Conservation (phyloP, 2,329 filamentous ascomycete species). For the Thelonectria discophora region DNA sequence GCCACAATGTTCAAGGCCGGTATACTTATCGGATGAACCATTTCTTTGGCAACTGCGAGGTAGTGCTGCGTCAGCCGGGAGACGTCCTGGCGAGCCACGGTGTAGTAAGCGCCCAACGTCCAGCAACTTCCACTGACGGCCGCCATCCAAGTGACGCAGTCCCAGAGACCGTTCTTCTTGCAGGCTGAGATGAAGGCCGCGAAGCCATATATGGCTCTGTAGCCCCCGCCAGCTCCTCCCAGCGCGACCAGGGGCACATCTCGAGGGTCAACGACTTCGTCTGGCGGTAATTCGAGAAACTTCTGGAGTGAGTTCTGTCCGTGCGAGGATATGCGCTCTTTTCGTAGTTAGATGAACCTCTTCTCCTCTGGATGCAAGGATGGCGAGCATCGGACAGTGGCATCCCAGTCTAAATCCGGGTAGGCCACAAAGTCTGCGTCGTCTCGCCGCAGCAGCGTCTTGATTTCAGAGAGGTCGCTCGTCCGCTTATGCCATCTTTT, state of each 20-base stretch:
- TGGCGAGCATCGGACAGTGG: slow-evolving; percentile 24
- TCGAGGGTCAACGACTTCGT: slow-evolving; percentile 25
- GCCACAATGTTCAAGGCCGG: slow-evolving; percentile 27
- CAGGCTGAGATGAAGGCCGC: slow-evolving; percentile 28
- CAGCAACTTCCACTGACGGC: slow-evolving; percentile 40
- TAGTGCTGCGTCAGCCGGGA: slow-evolving; percentile 30
- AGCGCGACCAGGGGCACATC: slow-evolving; percentile 37
- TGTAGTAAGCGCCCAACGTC: slow-evolving; percentile 38
- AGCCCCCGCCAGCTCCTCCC: slow-evolving; percentile 35
- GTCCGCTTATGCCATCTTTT: slow-evolving; percentile 33
- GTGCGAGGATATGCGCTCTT: slow-evolving; percentile 23
- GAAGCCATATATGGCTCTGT: slow-evolving; percentile 40
- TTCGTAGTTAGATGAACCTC: slow-evolving; percentile 27
- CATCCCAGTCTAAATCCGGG: slow-evolving; percentile 35
- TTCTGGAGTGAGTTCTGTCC: slow-evolving; percentile 25
- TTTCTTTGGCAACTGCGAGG: slow-evolving; percentile 30
- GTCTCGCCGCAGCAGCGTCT: slow-evolving; percentile 22
- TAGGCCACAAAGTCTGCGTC: slow-evolving; percentile 27
- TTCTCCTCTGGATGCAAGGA: slow-evolving; percentile 26
- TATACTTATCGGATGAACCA: slow-evolving; percentile 34
- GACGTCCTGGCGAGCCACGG: slow-evolving; percentile 32
- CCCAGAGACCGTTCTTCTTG: slow-evolving; percentile 31
- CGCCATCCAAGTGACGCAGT: slow-evolving; percentile 35
- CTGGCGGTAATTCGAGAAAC: slow-evolving; percentile 19
- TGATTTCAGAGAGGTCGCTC: slow-evolving; percentile 29